phyloP scores from a whole-genome alignment of 768 basidiomycete genomes.

The Lactarius akahatsu region DNA sequence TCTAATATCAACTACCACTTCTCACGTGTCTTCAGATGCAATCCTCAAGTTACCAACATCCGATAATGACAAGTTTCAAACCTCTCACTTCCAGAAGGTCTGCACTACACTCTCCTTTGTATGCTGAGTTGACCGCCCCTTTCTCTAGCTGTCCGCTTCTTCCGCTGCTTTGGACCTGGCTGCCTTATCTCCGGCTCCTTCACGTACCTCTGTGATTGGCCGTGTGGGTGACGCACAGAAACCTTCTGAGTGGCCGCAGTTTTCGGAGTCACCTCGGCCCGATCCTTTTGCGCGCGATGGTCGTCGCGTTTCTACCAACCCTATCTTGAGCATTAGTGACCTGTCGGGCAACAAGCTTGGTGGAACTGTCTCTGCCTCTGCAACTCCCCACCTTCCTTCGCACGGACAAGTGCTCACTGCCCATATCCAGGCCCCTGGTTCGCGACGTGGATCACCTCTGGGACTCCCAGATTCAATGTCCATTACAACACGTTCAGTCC shows the following conservation, averaged over 20 bases:
- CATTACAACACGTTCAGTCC: constrained; percentile 70
- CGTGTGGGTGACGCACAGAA: constrained; percentile 61
- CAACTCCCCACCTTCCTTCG: constrained; percentile 64
- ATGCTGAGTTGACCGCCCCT: constrained; percentile 9
- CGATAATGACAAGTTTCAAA: constrained; percentile 83
- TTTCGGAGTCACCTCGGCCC: constrained; percentile 62
- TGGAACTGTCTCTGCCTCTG: constrained; percentile 54
- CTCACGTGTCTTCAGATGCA: constrained; percentile 54
- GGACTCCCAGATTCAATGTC: constrained; percentile 60
- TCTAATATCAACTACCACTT: not conserved
- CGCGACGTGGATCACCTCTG: constrained; percentile 75
- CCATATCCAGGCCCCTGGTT: constrained; percentile 44
- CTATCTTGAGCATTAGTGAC: constrained; percentile 61
- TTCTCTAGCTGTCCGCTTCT: constrained; percentile 68
- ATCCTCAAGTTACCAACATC: constrained; percentile 86
- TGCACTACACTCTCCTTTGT: constrained; percentile 27
- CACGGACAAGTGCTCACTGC: constrained; percentile 52
- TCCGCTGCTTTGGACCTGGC: constrained; percentile 94
- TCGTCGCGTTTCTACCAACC: constrained; percentile 73
- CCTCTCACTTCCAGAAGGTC: constrained; percentile 65
- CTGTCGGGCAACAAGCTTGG: constrained; percentile 41
- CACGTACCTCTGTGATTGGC: constrained; percentile 55
- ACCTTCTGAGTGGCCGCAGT: constrained; percentile 94
- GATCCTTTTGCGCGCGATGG: constrained; percentile 59
- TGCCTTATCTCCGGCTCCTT: constrained; percentile 79